Conservation (phyloP, 192 early-diverging fungal species). For the Haplosporangium gracile region DNA sequence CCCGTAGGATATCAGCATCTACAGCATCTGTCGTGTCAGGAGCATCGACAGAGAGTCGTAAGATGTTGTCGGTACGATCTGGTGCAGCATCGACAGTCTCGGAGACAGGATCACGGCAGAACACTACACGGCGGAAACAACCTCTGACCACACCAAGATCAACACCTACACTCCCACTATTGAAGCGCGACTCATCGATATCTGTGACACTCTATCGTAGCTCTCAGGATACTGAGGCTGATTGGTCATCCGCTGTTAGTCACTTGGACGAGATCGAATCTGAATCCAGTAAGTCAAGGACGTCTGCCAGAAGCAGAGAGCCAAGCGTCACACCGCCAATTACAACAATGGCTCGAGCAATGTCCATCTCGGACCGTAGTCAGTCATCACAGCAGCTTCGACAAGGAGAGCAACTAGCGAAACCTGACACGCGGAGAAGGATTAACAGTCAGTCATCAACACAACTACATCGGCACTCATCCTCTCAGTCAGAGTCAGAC, state of each 20-base stretch:
- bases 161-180: background rate
- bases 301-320: conserved; percentile 8
- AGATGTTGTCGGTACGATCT: background rate
- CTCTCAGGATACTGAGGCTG: conserved; percentile 18
- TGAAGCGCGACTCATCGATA: conserved; percentile 15
- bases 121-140: background rate
- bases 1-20: background rate
- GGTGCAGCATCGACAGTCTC: background rate
- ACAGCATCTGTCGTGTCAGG: background rate
- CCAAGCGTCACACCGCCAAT: conserved; percentile 28
- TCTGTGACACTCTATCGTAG: background rate
- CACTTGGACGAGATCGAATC: conserved; percentile 21
- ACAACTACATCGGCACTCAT: background rate
- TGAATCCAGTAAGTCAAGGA: conserved; percentile 9
- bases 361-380: conserved; percentile 23
- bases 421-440: background rate
- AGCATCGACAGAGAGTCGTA: background rate
- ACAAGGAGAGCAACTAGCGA: background rate
- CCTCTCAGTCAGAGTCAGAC: background rate
- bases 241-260: conserved; percentile 9
- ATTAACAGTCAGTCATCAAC: background rate
- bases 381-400: background rate
- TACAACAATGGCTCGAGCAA: conserved; percentile 9
- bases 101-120: conserved; percentile 9
- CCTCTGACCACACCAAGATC: background rate